These are phyloP conservation scores for Cladochytrium tenue DNA, from an alignment of 371 early-diverging fungal species.

Conservation along the genomic window DNA sequence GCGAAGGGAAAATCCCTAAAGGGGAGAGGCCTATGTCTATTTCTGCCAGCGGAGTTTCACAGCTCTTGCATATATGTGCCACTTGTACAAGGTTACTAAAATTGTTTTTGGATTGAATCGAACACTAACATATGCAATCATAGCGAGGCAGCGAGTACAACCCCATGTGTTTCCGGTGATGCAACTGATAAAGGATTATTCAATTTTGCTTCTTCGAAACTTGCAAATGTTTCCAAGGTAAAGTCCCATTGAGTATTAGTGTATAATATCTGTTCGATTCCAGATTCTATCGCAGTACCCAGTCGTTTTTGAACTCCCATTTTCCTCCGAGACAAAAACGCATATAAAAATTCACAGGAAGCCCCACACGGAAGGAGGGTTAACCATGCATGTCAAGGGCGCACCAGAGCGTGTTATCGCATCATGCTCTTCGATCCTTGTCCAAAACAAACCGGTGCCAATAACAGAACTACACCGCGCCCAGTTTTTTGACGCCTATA, in stretches of 20 bases:
- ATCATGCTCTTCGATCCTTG: conserved; percentile 39
- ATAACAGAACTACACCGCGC: conserved; percentile 23
- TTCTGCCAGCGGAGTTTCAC: conserved; percentile 40
- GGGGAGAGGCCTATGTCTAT: conserved; percentile 34
- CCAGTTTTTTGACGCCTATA: conserved; percentile 33
- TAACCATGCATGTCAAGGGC: conserved; percentile 56
- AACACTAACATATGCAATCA: too few relatives aligned
- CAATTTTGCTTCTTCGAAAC: conserved; percentile 38
- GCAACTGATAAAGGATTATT: conserved; percentile 58
- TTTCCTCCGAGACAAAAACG: conserved; percentile 49
- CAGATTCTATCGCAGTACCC: conserved; percentile 43
- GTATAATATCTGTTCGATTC: not conserved
- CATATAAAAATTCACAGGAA: conserved; percentile 54
- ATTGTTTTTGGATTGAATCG: not conserved
- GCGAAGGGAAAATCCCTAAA: conserved; percentile 20
- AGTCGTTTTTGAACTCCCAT: conserved; percentile 56
- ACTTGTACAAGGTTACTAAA: conserved; percentile 42
- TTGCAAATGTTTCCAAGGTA: conserved; percentile 47
- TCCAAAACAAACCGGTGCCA: conserved; percentile 31
- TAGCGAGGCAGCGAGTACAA: too few relatives aligned
- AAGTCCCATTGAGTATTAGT: not conserved
- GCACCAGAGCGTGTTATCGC: conserved; percentile 54
- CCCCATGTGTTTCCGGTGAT: too few relatives aligned
- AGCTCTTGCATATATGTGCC: conserved; percentile 45
- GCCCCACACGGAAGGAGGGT: conserved; percentile 43